Evolutionary conservation across 2,329 filamentous ascomycete species (phyloP).

Genomic region (Exophiala sideris): DNA sequence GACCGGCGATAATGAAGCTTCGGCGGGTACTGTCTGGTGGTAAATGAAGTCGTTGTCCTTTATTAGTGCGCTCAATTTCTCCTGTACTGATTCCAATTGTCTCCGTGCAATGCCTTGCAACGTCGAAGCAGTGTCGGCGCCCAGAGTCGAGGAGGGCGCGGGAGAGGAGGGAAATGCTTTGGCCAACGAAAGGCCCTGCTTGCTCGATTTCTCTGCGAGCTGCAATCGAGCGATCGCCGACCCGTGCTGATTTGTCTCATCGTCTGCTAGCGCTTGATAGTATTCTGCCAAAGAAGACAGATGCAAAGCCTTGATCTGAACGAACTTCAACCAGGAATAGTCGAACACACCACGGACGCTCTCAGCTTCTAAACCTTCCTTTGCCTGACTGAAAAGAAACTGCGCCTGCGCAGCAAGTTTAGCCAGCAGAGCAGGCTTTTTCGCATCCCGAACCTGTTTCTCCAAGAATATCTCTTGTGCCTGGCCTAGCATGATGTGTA

Average conservation of each 20-base stretch:
- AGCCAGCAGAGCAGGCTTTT: slow-evolving; percentile 86
- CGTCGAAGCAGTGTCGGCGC: slow-evolving; percentile 69
- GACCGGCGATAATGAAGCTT: slow-evolving; percentile 76
- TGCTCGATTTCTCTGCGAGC: slow-evolving; percentile 72
- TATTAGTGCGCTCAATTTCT: slow-evolving; percentile 69
- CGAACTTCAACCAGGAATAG: slow-evolving; percentile 81
- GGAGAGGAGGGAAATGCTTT: slow-evolving; percentile 76
- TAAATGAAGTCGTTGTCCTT: slow-evolving; percentile 99
- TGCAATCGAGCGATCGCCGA: slow-evolving; percentile 79
- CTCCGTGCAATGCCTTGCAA: slow-evolving; percentile 80
- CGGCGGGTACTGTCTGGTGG: slow-evolving; percentile 83
- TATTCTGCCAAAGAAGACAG: slow-evolving; percentile 86
- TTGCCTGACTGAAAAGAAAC: slow-evolving; percentile 80
- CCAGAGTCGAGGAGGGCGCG: slow-evolving; percentile 77
- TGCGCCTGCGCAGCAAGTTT: slow-evolving; percentile 90
- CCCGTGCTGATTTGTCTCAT: slow-evolving; percentile 83
- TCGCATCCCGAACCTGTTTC: slow-evolving; percentile 88
- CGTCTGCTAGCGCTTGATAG: slow-evolving; percentile 87
- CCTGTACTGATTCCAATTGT: slow-evolving; percentile 75
- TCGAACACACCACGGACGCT: slow-evolving; percentile 89
- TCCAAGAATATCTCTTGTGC: slow-evolving; percentile 97
- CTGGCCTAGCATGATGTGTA: slow-evolving; percentile 89
- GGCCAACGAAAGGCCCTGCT: slow-evolving; percentile 72
- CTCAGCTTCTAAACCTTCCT: slow-evolving; percentile 89
- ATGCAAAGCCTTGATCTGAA: slow-evolving; percentile 70